Percentiles rank a stretch among this genome's conserved stretches.
Conservation (phyloP, 1,284 basidiomycete genomes). For the Moniliophthora roreri region DNA sequence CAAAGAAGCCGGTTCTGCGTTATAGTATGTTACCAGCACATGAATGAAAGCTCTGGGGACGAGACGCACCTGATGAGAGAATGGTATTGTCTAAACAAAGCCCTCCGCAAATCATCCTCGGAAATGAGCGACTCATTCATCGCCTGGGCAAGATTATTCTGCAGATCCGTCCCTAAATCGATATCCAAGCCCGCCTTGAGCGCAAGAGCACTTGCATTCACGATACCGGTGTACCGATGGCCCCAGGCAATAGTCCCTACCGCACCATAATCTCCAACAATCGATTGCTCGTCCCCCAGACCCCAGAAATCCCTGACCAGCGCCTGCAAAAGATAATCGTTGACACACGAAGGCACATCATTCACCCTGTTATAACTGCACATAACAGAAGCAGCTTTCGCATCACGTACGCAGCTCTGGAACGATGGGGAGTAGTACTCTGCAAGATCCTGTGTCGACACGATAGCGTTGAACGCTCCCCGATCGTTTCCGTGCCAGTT, state of each 20-base stretch:
- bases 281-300: constrained; percentile 50
- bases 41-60: not conserved
- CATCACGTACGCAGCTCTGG: constrained; percentile 57
- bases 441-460: constrained; percentile 52
- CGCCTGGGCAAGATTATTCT: constrained; percentile 42
- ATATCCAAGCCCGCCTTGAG: constrained; percentile 55
- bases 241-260: constrained; percentile 46
- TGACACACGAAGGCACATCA: constrained; percentile 54
- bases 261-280: constrained; percentile 28
- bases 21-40: not conserved
- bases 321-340: constrained; percentile 48
- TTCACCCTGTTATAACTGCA: constrained; percentile 65
- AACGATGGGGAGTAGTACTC: constrained; percentile 56
- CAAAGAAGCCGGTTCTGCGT: constrained; percentile 53
- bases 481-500: constrained; percentile 51
- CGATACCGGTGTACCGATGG: constrained; percentile 44
- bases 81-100: constrained; percentile 46
- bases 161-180: constrained; percentile 49
- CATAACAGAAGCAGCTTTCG: constrained; percentile 56
- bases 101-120: constrained; percentile 39
- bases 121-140: constrained; percentile 46
- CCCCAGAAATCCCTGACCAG: constrained; percentile 53
- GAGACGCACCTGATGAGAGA: constrained; percentile 48
- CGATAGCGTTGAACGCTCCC: constrained; percentile 52
- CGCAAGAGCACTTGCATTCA: constrained; percentile 47